A percentile compares a stretch with the other conserved stretches of the same genome.
Evolutionary conservation across 805 yeast species (phyloP).

Genomic region (Nakazawaea pomicola): DNA sequence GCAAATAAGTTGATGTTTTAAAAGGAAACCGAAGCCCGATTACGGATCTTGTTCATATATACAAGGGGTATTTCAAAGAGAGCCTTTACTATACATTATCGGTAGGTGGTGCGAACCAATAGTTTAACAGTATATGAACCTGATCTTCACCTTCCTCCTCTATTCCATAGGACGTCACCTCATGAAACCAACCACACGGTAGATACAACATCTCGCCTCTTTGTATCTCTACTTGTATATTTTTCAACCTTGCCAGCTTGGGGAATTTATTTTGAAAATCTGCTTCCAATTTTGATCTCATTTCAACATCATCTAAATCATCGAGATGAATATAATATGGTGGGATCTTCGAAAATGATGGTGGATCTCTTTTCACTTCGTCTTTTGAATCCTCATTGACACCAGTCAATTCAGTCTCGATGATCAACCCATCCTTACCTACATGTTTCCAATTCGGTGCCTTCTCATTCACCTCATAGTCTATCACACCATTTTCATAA

Average conservation of each 20-base stretch:
- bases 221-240: slow-evolving; percentile 40
- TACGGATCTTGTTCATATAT: too few species aligned
- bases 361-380: slow-evolving; percentile 44
- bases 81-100: too few species aligned
- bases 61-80: too few species aligned
- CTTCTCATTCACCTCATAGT: slow-evolving; percentile 45
- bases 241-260: slow-evolving; percentile 29
- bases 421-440: slow-evolving; percentile 57
- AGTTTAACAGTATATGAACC: slow-evolving; percentile 61
- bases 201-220: slow-evolving; percentile 67
- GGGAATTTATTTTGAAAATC: slow-evolving; percentile 45
- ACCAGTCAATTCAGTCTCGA: slow-evolving; percentile 23
- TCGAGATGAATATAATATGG: slow-evolving; percentile 59
- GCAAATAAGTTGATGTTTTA: too few species aligned
- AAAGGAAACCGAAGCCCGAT: too few species aligned
- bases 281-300: slow-evolving; percentile 24
- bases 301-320: slow-evolving; percentile 33
- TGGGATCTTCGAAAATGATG: slow-evolving; percentile 62
- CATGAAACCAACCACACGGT: slow-evolving; percentile 83
- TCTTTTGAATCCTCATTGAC: too few species aligned
- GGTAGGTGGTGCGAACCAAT: slow-evolving; percentile 76
- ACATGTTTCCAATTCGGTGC: slow-evolving; percentile 63
- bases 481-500: slow-evolving; percentile 61
- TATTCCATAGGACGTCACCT: slow-evolving; percentile 66
- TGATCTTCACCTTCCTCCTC: slow-evolving; percentile 17